These are phyloP conservation scores for Diutina scorzettiae DNA, from an alignment of 1,139 yeast species.

Conservation along the genomic window DNA sequence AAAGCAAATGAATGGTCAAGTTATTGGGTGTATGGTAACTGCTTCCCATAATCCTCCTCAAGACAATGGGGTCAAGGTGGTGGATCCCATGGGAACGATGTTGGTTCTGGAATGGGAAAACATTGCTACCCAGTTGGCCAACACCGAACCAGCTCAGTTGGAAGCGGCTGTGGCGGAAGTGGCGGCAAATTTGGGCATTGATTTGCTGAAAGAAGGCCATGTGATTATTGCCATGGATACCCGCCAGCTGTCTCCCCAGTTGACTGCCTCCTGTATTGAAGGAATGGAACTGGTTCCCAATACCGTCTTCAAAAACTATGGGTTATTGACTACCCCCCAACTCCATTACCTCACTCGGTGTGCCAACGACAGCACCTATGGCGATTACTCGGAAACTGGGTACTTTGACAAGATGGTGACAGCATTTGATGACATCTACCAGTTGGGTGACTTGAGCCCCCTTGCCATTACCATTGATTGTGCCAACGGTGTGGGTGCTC, in stretches of 20 bases:
- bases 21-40: constrained; percentile 88
- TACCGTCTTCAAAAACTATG: constrained; percentile 43
- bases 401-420: constrained; percentile 54
- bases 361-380: constrained; percentile 52
- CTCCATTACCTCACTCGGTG: constrained; percentile 78
- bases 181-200: constrained; percentile 24
- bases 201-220: constrained; percentile 22
- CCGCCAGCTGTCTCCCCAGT: constrained; percentile 63
- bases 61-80: constrained; percentile 93
- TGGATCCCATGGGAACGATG: constrained; percentile 94
- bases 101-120: constrained; percentile 76
- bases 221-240: constrained; percentile 60
- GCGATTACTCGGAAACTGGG: constrained; percentile 53
- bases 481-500: constrained; percentile 95
- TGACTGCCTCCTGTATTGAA: constrained; percentile 52
- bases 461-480: constrained; percentile 59
- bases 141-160: constrained; percentile 37
- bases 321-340: constrained; percentile 85
- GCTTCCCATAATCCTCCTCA: constrained; percentile 95
- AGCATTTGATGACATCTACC: constrained; percentile 23
- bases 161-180: constrained; percentile 17
- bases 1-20: constrained; percentile 49
- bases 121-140: constrained; percentile 72
- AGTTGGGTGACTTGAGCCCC: constrained; percentile 14
- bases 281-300: constrained; percentile 44